A percentile compares a stretch with the other conserved stretches of the same genome.
Conservation (phyloP, 257 asterid species). For the Plectranthus barbatus region DNA sequence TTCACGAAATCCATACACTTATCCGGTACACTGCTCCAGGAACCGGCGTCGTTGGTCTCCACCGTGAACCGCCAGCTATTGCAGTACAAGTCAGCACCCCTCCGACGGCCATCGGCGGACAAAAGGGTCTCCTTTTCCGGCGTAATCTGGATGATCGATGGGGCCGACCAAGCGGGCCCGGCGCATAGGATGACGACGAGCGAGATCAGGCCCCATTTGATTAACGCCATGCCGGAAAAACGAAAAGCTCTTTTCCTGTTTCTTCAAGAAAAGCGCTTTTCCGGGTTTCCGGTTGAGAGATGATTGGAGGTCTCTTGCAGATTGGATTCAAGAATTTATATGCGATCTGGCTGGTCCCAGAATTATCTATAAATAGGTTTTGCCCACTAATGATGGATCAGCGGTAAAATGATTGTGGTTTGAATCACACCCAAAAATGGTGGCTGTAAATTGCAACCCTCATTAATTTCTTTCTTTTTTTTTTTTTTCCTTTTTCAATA, state of each 20-base stretch:
- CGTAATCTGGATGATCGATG: conserved; percentile 31
- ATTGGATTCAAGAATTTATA: not conserved
- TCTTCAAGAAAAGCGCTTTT: conserved; percentile 6
- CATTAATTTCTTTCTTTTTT: too few relatives aligned
- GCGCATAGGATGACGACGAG: conserved; percentile 23
- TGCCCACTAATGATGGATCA: not conserved
- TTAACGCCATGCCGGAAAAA: conserved; percentile 20
- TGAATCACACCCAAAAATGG: too few relatives aligned
- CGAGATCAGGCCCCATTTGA: conserved; percentile 6
- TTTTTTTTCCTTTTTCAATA: too few relatives aligned
- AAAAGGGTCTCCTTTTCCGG: conserved; percentile 14
- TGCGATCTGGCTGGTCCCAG: too few relatives aligned
- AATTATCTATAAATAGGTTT: not conserved
- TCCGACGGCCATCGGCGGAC: conserved; percentile 19
- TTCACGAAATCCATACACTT: conserved; percentile 46
- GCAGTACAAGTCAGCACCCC: conserved; percentile 34
- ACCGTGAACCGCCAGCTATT: conserved; percentile 78
- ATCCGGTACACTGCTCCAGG: conserved; percentile 42
- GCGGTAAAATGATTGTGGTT: too few relatives aligned
- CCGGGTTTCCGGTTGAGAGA: not conserved
- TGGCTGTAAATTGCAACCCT: too few relatives aligned
- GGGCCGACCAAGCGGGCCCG: conserved; percentile 25
- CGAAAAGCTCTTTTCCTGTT: conserved; percentile 4
- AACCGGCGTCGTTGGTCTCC: conserved; percentile 69
- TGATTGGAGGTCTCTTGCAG: not conserved